Evolutionary conservation across 345 rosid species (phyloP).

Genomic region (Clausena lansium): DNA sequence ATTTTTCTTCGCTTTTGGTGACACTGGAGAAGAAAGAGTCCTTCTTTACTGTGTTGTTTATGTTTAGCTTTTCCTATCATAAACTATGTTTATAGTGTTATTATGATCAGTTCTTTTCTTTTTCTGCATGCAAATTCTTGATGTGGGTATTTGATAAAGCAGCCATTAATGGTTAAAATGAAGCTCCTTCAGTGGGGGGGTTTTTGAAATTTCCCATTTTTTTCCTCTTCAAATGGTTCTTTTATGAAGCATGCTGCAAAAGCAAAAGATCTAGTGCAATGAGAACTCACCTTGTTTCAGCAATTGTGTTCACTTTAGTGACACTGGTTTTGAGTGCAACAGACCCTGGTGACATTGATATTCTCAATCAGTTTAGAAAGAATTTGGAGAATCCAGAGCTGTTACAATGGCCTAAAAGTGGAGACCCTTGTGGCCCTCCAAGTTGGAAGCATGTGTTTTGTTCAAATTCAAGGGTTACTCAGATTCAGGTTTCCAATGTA

Average conservation of each 20-base stretch:
- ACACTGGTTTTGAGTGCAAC: constrained; percentile 38
- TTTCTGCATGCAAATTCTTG: constrained; percentile 28
- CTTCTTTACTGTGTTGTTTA: neutral
- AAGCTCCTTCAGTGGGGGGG: constrained; percentile 12
- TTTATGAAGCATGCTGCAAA: constrained; percentile 12
- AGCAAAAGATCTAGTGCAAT: constrained; percentile 34
- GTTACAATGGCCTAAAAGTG: constrained; percentile 61
- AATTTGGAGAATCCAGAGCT: constrained; percentile 67
- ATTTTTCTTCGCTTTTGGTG: neutral
- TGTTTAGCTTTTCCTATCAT: neutral
- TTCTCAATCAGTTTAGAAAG: constrained; percentile 53
- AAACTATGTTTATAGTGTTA: neutral
- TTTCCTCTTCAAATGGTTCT: neutral
- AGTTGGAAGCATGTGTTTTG: constrained; percentile 60
- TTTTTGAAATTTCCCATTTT: neutral
- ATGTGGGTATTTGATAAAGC: constrained; percentile 23
- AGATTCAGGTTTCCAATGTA: constrained; percentile 59
- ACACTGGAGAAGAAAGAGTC: neutral
- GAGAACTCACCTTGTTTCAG: constrained; percentile 31
- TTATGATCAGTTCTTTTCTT: neutral
- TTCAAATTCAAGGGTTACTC: constrained; percentile 43
- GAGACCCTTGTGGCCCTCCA: constrained; percentile 65
- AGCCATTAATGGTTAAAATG: constrained; percentile 25
- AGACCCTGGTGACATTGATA: constrained; percentile 47
- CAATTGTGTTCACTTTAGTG: constrained; percentile 22